These are phyloP conservation scores for Carex pumila DNA, from an alignment of 176 grass and related monocot species.

Conservation along the genomic window DNA sequence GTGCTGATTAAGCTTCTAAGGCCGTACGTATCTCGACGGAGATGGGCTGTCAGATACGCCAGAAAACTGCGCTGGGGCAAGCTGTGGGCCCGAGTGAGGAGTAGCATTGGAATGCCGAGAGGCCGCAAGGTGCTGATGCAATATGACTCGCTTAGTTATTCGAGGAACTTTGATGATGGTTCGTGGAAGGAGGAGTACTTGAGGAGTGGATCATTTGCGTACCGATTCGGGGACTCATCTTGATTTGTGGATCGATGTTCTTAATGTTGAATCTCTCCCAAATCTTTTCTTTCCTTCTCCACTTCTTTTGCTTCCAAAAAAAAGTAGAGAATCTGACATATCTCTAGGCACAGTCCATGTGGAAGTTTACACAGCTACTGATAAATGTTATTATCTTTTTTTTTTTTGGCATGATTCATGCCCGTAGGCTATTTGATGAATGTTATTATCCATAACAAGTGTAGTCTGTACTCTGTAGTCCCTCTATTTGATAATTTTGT, in stretches of 20 bases:
- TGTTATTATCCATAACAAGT: background rate
- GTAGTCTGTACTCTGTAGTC: background rate
- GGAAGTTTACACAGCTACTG: background rate
- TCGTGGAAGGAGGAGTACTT: conserved; percentile 42
- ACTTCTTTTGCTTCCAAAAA: background rate
- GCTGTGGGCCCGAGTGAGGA: conserved; percentile 24
- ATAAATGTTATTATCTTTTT: background rate
- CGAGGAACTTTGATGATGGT: conserved; percentile 60
- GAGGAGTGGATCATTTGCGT: conserved; percentile 22
- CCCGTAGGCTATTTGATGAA: background rate
- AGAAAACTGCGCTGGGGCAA: background rate
- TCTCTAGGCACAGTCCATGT: background rate
- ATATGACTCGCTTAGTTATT: conserved; percentile 44
- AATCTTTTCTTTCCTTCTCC: background rate
- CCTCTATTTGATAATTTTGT: background rate
- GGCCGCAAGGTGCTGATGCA: background rate
- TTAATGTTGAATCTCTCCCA: background rate
- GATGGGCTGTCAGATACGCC: conserved; percentile 4
- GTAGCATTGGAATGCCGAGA: background rate
- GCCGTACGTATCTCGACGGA: conserved; percentile 22
- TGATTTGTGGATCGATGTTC: background rate
- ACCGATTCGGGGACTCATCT: conserved; percentile 3
- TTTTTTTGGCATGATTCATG: background rate
- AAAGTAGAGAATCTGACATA: background rate
- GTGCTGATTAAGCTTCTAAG: conserved; percentile 23